phyloP scores from a whole-genome alignment of 2,329 filamentous ascomycete species.

The Aspergillus phoenicis region DNA sequence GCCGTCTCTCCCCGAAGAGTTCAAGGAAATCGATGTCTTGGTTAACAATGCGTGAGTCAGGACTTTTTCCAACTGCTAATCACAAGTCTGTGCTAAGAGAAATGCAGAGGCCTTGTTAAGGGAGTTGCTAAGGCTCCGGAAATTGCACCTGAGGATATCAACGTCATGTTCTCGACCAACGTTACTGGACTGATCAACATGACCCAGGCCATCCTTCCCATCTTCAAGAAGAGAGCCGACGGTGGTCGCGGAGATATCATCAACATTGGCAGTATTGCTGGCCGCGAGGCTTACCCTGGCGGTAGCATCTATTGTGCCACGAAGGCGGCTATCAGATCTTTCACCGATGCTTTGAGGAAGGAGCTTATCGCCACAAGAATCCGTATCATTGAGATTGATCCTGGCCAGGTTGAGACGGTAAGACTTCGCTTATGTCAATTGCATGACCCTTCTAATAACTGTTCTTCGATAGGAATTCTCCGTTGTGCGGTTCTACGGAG shows the following conservation, averaged over 20 bases:
- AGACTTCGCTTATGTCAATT: conserved; percentile 22
- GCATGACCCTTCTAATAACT: conserved; percentile 7
- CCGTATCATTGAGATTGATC: conserved; percentile 84
- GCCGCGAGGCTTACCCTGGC: conserved; percentile 79
- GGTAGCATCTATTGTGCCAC: conserved; percentile 92
- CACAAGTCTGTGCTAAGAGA: conserved; percentile 11
- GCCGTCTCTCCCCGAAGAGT: conserved; percentile 73
- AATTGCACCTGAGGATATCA: conserved; percentile 79
- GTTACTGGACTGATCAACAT: conserved; percentile 94
- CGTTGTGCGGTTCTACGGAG: conserved; percentile 82
- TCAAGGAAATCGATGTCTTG: conserved; percentile 79
- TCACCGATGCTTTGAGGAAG: conserved; percentile 78
- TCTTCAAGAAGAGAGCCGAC: conserved; percentile 70
- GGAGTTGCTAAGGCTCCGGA: conserved; percentile 83
- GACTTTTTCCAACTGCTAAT: no score
- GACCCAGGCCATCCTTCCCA: conserved; percentile 85
- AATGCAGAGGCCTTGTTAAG: conserved; percentile 76
- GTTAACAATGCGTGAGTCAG: conserved; percentile 92
- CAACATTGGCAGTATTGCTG: conserved; percentile 92
- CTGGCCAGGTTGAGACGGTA: conserved; percentile 88
- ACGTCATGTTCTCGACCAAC: conserved; percentile 88
- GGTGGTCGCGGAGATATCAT: conserved; percentile 89
- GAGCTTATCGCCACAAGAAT: conserved; percentile 81
- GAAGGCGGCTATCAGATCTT: conserved; percentile 83
- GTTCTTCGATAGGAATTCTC: conserved; percentile 70